phyloP scores from a whole-genome alignment of 495 filamentous ascomycete genomes.

The Hypoxylon fragiforme region DNA sequence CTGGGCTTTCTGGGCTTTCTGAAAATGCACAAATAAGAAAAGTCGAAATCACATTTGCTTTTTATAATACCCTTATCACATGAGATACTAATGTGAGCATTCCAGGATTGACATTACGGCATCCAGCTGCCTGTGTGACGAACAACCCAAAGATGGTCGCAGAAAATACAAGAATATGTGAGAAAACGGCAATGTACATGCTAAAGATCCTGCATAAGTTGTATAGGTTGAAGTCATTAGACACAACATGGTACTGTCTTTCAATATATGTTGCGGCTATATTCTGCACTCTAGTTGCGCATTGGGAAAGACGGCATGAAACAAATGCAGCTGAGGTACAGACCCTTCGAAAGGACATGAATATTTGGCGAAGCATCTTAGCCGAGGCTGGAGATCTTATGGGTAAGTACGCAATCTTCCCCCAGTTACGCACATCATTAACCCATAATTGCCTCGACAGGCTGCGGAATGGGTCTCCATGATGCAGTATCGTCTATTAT shows the following conservation, averaged over 20 bases:
- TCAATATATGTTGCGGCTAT: constrained; percentile 74
- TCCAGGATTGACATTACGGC: constrained; percentile 53
- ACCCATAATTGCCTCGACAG: constrained; percentile 12
- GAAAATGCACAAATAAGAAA: no score
- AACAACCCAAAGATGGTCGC: constrained; percentile 60
- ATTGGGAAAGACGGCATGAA: constrained; percentile 66
- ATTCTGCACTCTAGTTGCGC: constrained; percentile 70
- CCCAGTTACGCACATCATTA: not conserved
- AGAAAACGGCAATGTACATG: constrained; percentile 65
- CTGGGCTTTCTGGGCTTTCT: no score
- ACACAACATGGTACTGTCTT: constrained; percentile 78
- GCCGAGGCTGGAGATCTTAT: constrained; percentile 64
- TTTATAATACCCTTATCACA: no score
- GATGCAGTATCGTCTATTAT: constrained; percentile 45
- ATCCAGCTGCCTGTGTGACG: constrained; percentile 71
- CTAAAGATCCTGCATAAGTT: constrained; percentile 62
- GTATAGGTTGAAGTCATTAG: constrained; percentile 65
- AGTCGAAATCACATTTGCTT: no score
- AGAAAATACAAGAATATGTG: constrained; percentile 68
- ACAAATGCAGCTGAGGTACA: constrained; percentile 57
- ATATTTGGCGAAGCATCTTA: constrained; percentile 67
- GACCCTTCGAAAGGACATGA: constrained; percentile 66
- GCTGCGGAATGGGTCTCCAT: constrained; percentile 44
- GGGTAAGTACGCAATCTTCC: constrained; percentile 49
- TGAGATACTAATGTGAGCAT: constrained; percentile 32